These are phyloP conservation scores for Cryptosporidium tyzzeri DNA, from an alignment of 169 alveolate species.

Conservation along the genomic window DNA sequence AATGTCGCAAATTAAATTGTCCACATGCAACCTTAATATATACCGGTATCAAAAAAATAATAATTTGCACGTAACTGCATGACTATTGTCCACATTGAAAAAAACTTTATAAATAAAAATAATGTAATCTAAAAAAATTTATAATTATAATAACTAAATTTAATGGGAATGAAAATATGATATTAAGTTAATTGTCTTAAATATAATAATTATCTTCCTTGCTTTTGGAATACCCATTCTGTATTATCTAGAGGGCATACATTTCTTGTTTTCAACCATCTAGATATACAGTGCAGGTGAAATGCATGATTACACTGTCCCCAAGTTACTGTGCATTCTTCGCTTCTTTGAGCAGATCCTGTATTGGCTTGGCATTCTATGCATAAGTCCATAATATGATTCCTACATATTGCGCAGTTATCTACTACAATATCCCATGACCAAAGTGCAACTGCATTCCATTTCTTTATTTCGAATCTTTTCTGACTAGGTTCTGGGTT, in stretches of 20 bases:
- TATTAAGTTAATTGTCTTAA: not conserved
- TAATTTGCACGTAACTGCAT: not conserved
- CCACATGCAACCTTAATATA: not conserved
- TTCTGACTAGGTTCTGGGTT: slow-evolving; percentile 46
- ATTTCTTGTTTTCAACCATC: slow-evolving; percentile 97
- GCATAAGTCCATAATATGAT: slow-evolving; percentile 98
- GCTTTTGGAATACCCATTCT: slow-evolving; percentile 93
- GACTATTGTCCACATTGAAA: not conserved
- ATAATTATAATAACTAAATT: not conserved
- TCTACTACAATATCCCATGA: slow-evolving; percentile 99
- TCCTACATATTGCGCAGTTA: slow-evolving; percentile 99
- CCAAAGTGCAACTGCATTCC: slow-evolving; percentile 99
- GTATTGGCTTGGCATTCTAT: slow-evolving; percentile 96
- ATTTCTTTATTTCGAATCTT: slow-evolving; percentile 90
- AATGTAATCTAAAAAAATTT: not conserved
- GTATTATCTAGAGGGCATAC: slow-evolving; percentile 98
- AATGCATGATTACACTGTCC: slow-evolving; percentile 99
- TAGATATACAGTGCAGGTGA: slow-evolving; percentile 98
- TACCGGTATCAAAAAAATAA: not conserved
- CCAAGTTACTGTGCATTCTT: slow-evolving; percentile 99
- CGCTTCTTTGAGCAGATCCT: slow-evolving; percentile 80
- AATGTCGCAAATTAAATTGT: not conserved
- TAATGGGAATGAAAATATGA: not conserved
- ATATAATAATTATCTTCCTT: slow-evolving; percentile 20
- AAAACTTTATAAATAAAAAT: not conserved